Evolutionary conservation across 768 basidiomycete genomes (phyloP).

Genomic region (Rhodotorula diobovata): DNA sequence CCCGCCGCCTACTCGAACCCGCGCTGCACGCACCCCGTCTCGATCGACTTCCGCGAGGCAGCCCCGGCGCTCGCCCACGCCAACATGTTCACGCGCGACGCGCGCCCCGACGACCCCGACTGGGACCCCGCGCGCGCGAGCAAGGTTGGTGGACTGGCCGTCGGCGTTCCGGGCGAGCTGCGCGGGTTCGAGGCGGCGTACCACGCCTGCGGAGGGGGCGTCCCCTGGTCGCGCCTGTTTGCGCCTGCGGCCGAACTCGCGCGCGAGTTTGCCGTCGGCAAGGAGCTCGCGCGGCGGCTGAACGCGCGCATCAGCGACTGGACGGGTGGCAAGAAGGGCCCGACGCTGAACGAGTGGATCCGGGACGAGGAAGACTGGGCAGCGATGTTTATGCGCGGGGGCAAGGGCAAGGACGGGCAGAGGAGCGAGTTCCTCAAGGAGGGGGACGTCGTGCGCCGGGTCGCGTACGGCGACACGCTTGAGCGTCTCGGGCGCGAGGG

Average conservation of each 20-base stretch:
- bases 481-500: conserved; percentile 69
- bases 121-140: conserved; percentile 52
- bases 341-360: conserved; percentile 53
- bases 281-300: conserved; percentile 69
- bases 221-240: conserved; percentile 74
- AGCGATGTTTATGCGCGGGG: conserved; percentile 68
- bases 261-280: conserved; percentile 54
- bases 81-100: conserved; percentile 58
- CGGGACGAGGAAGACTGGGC: conserved; percentile 61
- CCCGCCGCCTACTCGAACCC: conserved; percentile 34
- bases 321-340: not conserved
- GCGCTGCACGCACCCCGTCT: conserved; percentile 34
- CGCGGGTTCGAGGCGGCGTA: conserved; percentile 81
- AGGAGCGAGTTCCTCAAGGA: conserved; percentile 56
- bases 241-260: conserved; percentile 71
- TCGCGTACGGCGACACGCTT: conserved; percentile 73
- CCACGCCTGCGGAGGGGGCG: conserved; percentile 65
- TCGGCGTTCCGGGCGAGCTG: conserved; percentile 89
- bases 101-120: conserved; percentile 29
- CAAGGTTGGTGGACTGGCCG: conserved; percentile 69
- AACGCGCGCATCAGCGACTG: conserved; percentile 50
- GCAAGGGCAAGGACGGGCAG: conserved; percentile 49
- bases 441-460: conserved; percentile 68
- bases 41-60: conserved; percentile 81
- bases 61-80: conserved; percentile 68